phyloP scores from a whole-genome alignment of 441 rosid species.

The Aquilaria agallochum region DNA sequence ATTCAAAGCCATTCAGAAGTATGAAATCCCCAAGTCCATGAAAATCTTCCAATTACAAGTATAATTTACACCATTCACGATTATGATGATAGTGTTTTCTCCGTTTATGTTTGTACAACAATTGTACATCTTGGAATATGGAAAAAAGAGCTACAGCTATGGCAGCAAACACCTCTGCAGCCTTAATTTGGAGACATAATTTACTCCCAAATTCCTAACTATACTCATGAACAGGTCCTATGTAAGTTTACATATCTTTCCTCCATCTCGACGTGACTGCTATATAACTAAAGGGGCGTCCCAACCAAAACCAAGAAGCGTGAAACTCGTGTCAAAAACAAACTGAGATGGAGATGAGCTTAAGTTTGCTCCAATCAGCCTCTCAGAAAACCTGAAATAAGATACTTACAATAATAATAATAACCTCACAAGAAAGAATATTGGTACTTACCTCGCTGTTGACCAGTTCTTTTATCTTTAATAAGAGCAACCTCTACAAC shows the following conservation, averaged over 20 bases:
- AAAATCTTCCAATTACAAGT: constrained; percentile 30
- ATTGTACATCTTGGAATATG: constrained; percentile 28
- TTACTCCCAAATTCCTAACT: constrained; percentile 37
- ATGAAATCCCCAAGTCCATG: constrained; percentile 22
- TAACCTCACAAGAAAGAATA: constrained; percentile 36
- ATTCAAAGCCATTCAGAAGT: constrained; percentile 18
- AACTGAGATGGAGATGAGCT: constrained; percentile 82
- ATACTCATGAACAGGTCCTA: constrained; percentile 47
- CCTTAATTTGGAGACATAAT: constrained; percentile 50
- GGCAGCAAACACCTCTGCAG: constrained; percentile 53
- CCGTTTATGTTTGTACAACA: constrained; percentile 48
- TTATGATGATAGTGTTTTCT: constrained; percentile 25
- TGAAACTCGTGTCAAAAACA: constrained; percentile 70
- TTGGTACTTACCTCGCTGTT: constrained; percentile 81
- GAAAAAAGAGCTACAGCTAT: constrained; percentile 33
- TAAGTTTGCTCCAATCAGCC: constrained; percentile 93
- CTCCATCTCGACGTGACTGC: constrained; percentile 51
- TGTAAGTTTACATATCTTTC: constrained; percentile 51
- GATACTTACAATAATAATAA: constrained; percentile 39
- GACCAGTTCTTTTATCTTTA: constrained; percentile 97
- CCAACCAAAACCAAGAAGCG: constrained; percentile 71
- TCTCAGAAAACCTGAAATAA: constrained; percentile 84
- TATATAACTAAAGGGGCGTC: constrained; percentile 37
- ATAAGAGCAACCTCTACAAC: constrained; percentile 97
- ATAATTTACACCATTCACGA: constrained; percentile 38